A percentile compares a stretch with the other conserved stretches of the same genome.
phyloP scores from a whole-genome alignment of 2,329 filamentous ascomycete species.

The Aspergillus sp. region DNA sequence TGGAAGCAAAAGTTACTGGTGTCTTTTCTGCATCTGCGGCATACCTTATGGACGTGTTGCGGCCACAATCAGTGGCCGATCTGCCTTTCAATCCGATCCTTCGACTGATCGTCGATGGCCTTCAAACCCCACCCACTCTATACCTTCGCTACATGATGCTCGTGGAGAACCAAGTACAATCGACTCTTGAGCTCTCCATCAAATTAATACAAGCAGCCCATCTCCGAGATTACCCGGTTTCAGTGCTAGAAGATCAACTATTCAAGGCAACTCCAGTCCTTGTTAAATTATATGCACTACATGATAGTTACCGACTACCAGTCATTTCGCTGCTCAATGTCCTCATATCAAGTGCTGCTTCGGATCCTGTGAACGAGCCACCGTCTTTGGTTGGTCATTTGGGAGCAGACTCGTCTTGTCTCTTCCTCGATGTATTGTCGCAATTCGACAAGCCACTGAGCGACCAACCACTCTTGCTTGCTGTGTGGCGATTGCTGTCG shows the following conservation, averaged over 20 bases:
- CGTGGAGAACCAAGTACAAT: conserved; percentile 58
- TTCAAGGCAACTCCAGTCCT: conserved; percentile 77
- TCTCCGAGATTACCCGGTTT: conserved; percentile 58
- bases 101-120: conserved; percentile 61
- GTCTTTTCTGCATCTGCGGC: conserved; percentile 68
- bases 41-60: conserved; percentile 72
- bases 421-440: conserved; percentile 75
- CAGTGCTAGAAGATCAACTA: conserved; percentile 68
- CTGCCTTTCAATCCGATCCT: conserved; percentile 74
- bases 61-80: conserved; percentile 64
- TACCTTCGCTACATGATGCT: conserved; percentile 53
- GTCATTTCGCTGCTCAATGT: conserved; percentile 67
- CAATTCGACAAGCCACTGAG: conserved; percentile 71
- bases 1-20: conserved; percentile 50
- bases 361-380: conserved; percentile 62
- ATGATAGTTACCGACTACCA: conserved; percentile 61
- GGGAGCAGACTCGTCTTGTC: conserved; percentile 74
- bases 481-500: conserved; percentile 81
- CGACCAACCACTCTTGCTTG: conserved; percentile 59
- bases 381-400: conserved; percentile 92
- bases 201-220: conserved; percentile 67
- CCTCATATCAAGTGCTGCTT: conserved; percentile 66
- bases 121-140: conserved; percentile 58
- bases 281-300: conserved; percentile 68
- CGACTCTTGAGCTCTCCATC: conserved; percentile 62